Evolutionary conservation across 225 moss, liverwort and hornwort species (phyloP).

Genomic region (Physcomitrium patens): DNA sequence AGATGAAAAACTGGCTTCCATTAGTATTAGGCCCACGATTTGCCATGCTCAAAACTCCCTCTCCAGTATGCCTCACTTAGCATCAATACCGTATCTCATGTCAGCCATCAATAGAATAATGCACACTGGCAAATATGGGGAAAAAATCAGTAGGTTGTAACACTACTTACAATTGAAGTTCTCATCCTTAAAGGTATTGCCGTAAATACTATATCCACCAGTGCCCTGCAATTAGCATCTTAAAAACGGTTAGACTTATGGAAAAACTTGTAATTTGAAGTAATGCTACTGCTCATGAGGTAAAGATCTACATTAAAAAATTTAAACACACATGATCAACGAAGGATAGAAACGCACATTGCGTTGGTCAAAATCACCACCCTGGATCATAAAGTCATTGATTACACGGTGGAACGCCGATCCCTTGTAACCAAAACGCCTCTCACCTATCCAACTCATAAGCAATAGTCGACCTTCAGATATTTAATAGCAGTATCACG

Average conservation of each 20-base stretch:
- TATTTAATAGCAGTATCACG: not conserved
- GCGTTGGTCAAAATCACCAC: slow-evolving; percentile 79
- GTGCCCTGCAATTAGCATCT: slow-evolving; percentile 61
- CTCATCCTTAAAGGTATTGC: slow-evolving; percentile 75
- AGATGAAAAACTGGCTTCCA: slow-evolving; percentile 96
- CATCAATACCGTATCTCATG: slow-evolving; percentile 15
- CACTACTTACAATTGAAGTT: slow-evolving; percentile 70
- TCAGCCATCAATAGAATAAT: not conserved
- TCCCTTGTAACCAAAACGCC: slow-evolving; percentile 81
- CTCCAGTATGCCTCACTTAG: slow-evolving; percentile 73
- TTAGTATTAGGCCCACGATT: slow-evolving; percentile 93
- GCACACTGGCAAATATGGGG: not conserved
- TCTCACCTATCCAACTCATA: slow-evolving; percentile 60
- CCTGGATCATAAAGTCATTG: slow-evolving; percentile 91
- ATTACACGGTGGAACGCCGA: slow-evolving; percentile 84
- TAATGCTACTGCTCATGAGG: not conserved
- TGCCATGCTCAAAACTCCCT: slow-evolving; percentile 91
- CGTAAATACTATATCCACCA: slow-evolving; percentile 87
- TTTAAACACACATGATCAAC: not conserved
- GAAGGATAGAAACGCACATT: slow-evolving; percentile 51
- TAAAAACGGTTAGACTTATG: not conserved
- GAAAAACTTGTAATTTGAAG: not conserved
- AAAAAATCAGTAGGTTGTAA: not conserved
- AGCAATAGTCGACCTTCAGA: not conserved
- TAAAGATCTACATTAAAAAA: not conserved